Conservation (phyloP, 2,329 filamentous ascomycete species). For the Chaetomium sp. region DNA sequence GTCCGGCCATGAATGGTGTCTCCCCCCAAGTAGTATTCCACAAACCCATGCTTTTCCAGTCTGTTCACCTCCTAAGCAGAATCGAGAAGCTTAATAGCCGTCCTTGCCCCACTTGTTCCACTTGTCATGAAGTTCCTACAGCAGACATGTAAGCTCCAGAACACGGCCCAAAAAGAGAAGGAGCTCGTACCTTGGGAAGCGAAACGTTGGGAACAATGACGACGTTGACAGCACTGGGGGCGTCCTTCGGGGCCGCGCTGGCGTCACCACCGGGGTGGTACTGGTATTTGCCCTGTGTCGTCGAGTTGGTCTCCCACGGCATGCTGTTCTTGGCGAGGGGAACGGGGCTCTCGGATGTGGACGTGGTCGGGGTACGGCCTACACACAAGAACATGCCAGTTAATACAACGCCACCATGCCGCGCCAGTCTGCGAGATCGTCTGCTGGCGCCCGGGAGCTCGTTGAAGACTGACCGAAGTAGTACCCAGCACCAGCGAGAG, state of each 20-base stretch:
- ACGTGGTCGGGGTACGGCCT: conserved; percentile 78
- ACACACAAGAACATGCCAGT: conserved; percentile 14
- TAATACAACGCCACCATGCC: neutral
- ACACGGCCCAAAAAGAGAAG: neutral
- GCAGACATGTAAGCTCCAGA: conserved; percentile 5
- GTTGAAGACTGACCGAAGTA: conserved; percentile 62
- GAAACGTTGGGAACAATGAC: conserved; percentile 92
- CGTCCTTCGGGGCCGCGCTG: conserved; percentile 70
- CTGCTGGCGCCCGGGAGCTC: neutral
- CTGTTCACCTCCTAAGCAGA: neutral
- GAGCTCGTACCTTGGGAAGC: conserved; percentile 66
- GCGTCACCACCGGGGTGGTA: conserved; percentile 83
- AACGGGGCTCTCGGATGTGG: conserved; percentile 75
- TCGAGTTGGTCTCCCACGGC: conserved; percentile 76
- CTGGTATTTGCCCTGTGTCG: conserved; percentile 59
- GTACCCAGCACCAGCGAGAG: conserved; percentile 83
- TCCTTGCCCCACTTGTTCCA: conserved; percentile 99
- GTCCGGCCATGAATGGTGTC: conserved; percentile 16
- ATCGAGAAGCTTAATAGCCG: conserved; percentile 55
- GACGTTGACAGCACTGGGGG: conserved; percentile 90
- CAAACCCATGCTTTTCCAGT: neutral
- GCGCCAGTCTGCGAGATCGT: too few species aligned
- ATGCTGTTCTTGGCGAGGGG: conserved; percentile 69
- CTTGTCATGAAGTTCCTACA: conserved; percentile 81
- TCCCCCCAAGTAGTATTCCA: neutral